phyloP scores from a whole-genome alignment of 352 stramenopile species.

The Pythium utonaiense region DNA sequence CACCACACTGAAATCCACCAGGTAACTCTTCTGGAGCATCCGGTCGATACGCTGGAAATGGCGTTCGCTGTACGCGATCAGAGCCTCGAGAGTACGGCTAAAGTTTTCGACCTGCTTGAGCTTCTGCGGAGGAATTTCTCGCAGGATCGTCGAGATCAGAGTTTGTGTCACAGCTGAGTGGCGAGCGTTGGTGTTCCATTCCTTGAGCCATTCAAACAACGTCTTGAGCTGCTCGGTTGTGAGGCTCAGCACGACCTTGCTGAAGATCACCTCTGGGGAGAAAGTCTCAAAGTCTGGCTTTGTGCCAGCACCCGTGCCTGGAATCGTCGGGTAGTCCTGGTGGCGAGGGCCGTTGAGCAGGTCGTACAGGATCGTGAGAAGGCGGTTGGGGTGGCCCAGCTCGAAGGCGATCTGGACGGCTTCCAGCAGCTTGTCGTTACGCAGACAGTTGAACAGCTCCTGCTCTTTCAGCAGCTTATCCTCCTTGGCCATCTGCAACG shows the following conservation, averaged over 20 bases:
- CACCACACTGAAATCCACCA: slow-evolving; percentile 93
- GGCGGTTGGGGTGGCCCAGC: slow-evolving; percentile 90
- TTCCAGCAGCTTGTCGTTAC: slow-evolving; percentile 87
- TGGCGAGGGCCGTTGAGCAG: slow-evolving; percentile 72
- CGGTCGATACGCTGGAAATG: slow-evolving; percentile 97
- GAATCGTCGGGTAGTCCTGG: slow-evolving; percentile 52
- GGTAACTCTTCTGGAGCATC: slow-evolving; percentile 95
- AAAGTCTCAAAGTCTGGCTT: slow-evolving; percentile 51
- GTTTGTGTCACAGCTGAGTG: slow-evolving; percentile 93
- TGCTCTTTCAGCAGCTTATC: slow-evolving; percentile 94
- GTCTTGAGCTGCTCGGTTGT: slow-evolving; percentile 80
- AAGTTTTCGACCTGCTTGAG: slow-evolving; percentile 72
- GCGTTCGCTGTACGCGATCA: slow-evolving; percentile 96
- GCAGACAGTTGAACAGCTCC: slow-evolving; percentile 93
- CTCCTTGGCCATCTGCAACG: slow-evolving; percentile 79
- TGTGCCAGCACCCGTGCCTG: slow-evolving; percentile 24
- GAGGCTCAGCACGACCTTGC: slow-evolving; percentile 70
- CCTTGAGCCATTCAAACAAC: slow-evolving; percentile 92
- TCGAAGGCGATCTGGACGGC: slow-evolving; percentile 89
- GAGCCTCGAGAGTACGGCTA: slow-evolving; percentile 85
- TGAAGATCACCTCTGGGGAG: slow-evolving; percentile 57
- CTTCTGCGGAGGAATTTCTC: slow-evolving; percentile 53
- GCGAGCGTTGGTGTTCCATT: slow-evolving; percentile 98
- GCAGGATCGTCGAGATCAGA: slow-evolving; percentile 90
- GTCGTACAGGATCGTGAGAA: slow-evolving; percentile 90